phyloP scores from a whole-genome alignment of 495 filamentous ascomycete genomes.

The Pseudoneurospora amorphoporcata region DNA sequence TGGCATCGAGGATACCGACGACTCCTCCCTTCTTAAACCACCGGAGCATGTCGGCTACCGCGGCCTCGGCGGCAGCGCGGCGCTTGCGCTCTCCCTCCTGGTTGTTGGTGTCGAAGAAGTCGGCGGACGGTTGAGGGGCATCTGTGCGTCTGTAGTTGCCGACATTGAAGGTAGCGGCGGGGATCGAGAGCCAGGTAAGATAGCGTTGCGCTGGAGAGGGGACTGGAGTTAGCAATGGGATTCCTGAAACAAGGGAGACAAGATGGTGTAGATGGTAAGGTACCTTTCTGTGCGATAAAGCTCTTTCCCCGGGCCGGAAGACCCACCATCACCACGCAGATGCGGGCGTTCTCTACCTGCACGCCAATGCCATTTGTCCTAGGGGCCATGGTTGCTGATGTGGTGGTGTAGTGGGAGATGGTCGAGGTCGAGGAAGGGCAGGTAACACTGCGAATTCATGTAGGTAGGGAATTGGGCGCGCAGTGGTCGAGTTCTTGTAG shows the following conservation, averaged over 20 bases:
- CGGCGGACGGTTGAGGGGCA: conserved; percentile 75
- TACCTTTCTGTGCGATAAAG: conserved; percentile 94
- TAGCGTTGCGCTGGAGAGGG: conserved; percentile 73
- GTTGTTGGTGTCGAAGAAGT: conserved; percentile 88
- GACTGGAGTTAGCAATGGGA: conserved; percentile 9
- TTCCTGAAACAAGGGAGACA: too few species aligned
- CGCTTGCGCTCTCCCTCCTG: conserved; percentile 82
- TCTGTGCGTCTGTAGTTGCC: conserved; percentile 82
- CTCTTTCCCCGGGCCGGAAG: conserved; percentile 92
- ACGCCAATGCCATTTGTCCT: conserved; percentile 38
- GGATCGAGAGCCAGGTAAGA: conserved; percentile 89
- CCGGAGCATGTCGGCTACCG: conserved; percentile 78
- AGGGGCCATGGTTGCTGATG: conserved; percentile 29
- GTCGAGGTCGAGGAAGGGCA: not conserved
- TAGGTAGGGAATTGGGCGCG: conserved; percentile 15
- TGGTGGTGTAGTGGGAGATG: conserved; percentile 2
- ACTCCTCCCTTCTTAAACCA: conserved; percentile 77
- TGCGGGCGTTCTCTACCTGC: conserved; percentile 86
- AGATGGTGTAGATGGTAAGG: conserved; percentile 12
- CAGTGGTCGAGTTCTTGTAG: not conserved
- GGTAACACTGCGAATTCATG: conserved; percentile 19
- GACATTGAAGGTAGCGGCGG: conserved; percentile 91
- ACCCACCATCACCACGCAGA: conserved; percentile 99
- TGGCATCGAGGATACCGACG: conserved; percentile 89
- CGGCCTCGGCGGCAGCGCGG: conserved; percentile 76